These are phyloP conservation scores for Malassezia furfur DNA, from an alignment of 1,284 basidiomycete genomes.

Conservation along the genomic window DNA sequence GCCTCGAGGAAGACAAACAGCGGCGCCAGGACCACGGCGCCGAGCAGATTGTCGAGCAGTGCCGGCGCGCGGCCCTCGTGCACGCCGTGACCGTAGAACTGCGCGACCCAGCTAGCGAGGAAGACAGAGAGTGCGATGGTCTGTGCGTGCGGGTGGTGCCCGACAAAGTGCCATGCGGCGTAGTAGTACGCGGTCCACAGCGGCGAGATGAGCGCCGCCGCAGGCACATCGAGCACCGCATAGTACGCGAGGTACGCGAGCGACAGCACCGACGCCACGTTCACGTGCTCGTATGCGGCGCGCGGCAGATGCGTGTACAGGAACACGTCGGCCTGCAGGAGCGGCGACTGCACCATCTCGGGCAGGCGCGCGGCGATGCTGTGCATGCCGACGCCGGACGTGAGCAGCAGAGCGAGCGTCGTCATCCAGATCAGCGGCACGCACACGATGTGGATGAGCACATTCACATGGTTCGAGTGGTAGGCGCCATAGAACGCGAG, in stretches of 20 bases:
- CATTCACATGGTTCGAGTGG: constrained; percentile 36
- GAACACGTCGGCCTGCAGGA: not conserved
- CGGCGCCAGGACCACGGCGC: constrained; percentile 34
- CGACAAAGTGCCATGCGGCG: constrained; percentile 18
- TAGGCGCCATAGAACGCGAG: constrained; percentile 42
- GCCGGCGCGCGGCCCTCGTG: constrained; percentile 36
- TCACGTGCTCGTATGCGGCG: constrained; percentile 7
- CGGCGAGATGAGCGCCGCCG: constrained; percentile 26
- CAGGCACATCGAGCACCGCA: constrained; percentile 24
- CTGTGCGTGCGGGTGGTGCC: constrained; percentile 19
- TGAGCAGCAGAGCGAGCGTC: not conserved
- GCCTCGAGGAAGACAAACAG: constrained; percentile 39
- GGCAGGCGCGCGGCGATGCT: constrained; percentile 1
- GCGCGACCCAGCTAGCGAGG: constrained; percentile 29
- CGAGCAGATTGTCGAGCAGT: constrained; percentile 34
- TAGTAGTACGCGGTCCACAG: constrained; percentile 22
- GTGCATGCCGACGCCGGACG: not conserved
- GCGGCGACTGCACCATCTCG: not conserved
- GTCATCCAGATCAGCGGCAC: constrained; percentile 37
- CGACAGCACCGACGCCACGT: constrained; percentile 2
- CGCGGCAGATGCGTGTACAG: not conserved
- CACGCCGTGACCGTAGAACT: constrained; percentile 40
- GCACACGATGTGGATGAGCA: constrained; percentile 36
- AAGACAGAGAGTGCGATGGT: constrained; percentile 21
- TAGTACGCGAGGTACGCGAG: constrained; percentile 32